Percentiles rank a stretch among this genome's conserved stretches.
Evolutionary conservation across 352 stramenopile species (phyloP).

Genomic region (Nothophytophthora sp.): DNA sequence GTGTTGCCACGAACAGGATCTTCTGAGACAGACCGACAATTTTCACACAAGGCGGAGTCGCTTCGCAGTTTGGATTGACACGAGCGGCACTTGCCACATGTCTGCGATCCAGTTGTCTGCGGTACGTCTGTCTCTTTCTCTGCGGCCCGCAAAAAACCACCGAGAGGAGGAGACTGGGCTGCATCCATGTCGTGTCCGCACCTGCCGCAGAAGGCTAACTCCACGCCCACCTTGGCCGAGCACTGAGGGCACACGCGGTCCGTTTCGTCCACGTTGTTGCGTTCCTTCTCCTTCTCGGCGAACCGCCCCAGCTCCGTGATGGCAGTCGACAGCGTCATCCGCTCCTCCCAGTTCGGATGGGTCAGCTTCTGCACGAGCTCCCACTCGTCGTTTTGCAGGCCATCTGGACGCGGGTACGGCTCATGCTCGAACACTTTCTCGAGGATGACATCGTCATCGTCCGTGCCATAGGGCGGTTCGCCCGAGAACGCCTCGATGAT

Average conservation of each 20-base stretch:
- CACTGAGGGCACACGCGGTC: slow-evolving; percentile 21
- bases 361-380: slow-evolving; percentile 15
- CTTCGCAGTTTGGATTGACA: no score
- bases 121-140: no score
- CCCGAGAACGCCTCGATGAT: slow-evolving; percentile 31
- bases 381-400: slow-evolving; percentile 24
- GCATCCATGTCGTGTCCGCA: slow-evolving; percentile 7
- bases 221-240: slow-evolving; percentile 14
- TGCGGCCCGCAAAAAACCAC: no score
- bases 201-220: slow-evolving; percentile 24
- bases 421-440: slow-evolving; percentile 16
- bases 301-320: slow-evolving; percentile 20
- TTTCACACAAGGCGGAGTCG: no score
- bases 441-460: slow-evolving; percentile 28
- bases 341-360: slow-evolving; percentile 18
- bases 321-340: slow-evolving; percentile 8
- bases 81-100: no score
- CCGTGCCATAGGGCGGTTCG: slow-evolving; percentile 23
- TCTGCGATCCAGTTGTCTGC: no score
- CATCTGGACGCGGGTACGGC: slow-evolving; percentile 18
- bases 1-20: no score
- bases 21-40: no score
- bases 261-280: slow-evolving; percentile 15
- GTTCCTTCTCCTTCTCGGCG: slow-evolving; percentile 18
- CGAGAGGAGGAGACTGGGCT: no score